Evolutionary conservation across 805 yeast species (phyloP).

Genomic region (Metschnikowia picachoensis): DNA sequence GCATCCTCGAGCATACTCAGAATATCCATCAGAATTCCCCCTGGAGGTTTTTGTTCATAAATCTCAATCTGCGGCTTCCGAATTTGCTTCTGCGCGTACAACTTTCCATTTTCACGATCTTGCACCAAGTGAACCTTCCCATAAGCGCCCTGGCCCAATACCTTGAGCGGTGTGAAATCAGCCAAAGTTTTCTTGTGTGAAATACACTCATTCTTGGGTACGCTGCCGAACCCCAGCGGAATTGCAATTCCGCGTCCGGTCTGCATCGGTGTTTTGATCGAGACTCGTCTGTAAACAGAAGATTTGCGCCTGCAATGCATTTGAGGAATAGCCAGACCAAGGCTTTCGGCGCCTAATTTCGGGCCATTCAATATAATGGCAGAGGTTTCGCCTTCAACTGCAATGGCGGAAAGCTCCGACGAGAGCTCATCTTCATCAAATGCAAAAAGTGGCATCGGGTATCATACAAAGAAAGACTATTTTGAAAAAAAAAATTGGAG

Average conservation of each 20-base stretch:
- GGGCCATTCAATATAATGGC: neutral
- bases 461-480: neutral
- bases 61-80: slow-evolving; percentile 26
- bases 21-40: neutral
- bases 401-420: slow-evolving; percentile 9
- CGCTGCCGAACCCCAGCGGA: slow-evolving; percentile 15
- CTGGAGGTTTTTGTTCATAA: slow-evolving; percentile 23
- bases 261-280: slow-evolving; percentile 16
- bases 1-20: slow-evolving; percentile 21
- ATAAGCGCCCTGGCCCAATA: slow-evolving; percentile 42
- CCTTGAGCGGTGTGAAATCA: slow-evolving; percentile 42
- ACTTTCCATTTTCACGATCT: slow-evolving; percentile 34
- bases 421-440: slow-evolving; percentile 19
- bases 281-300: slow-evolving; percentile 17
- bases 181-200: slow-evolving; percentile 24
- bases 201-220: slow-evolving; percentile 2
- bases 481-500: too few species aligned
- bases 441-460: slow-evolving; percentile 14
- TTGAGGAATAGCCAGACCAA: slow-evolving; percentile 2
- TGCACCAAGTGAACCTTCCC: slow-evolving; percentile 42
- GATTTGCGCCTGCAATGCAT: slow-evolving; percentile 12
- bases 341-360: neutral
- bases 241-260: slow-evolving; percentile 12
- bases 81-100: slow-evolving; percentile 43
- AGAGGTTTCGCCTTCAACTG: slow-evolving; percentile 7